Conservation (phyloP, 805 yeast genomes). For the Lipomyces mesembrius region DNA sequence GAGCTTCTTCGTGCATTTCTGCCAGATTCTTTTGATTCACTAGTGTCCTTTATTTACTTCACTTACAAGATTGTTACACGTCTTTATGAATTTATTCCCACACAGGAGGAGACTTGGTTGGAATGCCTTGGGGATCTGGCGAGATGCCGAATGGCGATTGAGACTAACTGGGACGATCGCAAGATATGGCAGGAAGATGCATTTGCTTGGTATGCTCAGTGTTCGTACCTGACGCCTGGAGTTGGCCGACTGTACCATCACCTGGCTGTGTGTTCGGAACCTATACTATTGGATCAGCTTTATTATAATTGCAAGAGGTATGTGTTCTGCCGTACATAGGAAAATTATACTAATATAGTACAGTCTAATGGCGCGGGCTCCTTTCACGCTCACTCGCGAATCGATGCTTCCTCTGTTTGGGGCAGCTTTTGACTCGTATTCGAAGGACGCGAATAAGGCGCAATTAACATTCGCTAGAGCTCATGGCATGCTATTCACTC, state of each 20-base stretch:
- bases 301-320: constrained; percentile 32
- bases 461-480: constrained; percentile 19
- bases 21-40: constrained; percentile 19
- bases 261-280: constrained; percentile 21
- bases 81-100: constrained; percentile 22
- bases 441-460: constrained; percentile 19
- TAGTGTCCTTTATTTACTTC: constrained; percentile 17
- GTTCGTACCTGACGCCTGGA: constrained; percentile 24
- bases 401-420: constrained; percentile 21
- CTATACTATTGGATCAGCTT: constrained; percentile 29
- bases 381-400: constrained; percentile 21
- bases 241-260: constrained; percentile 33
- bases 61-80: constrained; percentile 26
- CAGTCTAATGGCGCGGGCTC: constrained; percentile 16
- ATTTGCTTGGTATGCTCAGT: constrained; percentile 28
- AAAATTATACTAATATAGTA: constrained; percentile 1
- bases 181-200: constrained; percentile 27
- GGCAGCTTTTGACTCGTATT: constrained; percentile 8
- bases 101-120: constrained; percentile 22
- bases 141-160: constrained; percentile 25
- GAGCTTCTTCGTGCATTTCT: constrained; percentile 22
- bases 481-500: constrained; percentile 26
- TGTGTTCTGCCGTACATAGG: background rate
- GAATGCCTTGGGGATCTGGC: constrained; percentile 35
- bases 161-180: constrained; percentile 7